Percentiles rank a stretch among this genome's conserved stretches.
These are phyloP conservation scores for Boeremia lycopersici DNA, from an alignment of 2,329 filamentous ascomycete genomes.

Conservation along the genomic window DNA sequence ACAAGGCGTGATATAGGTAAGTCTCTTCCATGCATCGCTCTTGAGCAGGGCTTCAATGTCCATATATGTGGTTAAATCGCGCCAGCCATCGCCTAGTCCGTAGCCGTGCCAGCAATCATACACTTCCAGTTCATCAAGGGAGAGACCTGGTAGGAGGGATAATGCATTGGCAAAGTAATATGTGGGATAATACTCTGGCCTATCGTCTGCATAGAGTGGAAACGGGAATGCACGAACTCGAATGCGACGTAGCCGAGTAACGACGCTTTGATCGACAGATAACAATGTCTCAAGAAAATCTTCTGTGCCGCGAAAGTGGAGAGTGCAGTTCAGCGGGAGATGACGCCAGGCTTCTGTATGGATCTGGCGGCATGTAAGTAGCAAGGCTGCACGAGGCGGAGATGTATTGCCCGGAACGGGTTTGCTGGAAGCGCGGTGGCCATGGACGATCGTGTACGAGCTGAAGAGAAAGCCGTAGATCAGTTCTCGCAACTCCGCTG, in stretches of 20 bases:
- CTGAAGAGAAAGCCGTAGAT: conserved; percentile 45
- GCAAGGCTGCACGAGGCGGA: conserved; percentile 37
- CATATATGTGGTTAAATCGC: conserved; percentile 44
- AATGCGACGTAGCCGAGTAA: conserved; percentile 42
- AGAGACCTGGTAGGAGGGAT: conserved; percentile 39
- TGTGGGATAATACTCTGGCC: conserved; percentile 38
- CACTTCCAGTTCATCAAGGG: conserved; percentile 39
- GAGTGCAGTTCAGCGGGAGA: conserved; percentile 37
- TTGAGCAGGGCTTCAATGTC: conserved; percentile 42
- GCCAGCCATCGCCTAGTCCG: conserved; percentile 41
- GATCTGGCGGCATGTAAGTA: conserved; percentile 40
- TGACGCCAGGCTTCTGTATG: conserved; percentile 41
- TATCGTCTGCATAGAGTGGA: conserved; percentile 35
- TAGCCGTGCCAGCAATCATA: conserved; percentile 47
- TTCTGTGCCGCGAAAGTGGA: conserved; percentile 45
- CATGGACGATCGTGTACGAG: conserved; percentile 37
- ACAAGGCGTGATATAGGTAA: conserved; percentile 41
- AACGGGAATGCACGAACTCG: conserved; percentile 43
- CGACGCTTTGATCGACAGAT: conserved; percentile 34
- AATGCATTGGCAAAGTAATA: conserved; percentile 43
- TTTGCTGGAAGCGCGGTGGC: conserved; percentile 27
- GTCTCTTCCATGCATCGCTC: conserved; percentile 42
- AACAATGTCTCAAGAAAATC: conserved; percentile 41
- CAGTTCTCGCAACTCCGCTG: conserved; percentile 41
- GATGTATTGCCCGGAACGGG: conserved; percentile 1